Conservation (phyloP, 352 stramenopile genomes). For the Bremia lactucae region DNA sequence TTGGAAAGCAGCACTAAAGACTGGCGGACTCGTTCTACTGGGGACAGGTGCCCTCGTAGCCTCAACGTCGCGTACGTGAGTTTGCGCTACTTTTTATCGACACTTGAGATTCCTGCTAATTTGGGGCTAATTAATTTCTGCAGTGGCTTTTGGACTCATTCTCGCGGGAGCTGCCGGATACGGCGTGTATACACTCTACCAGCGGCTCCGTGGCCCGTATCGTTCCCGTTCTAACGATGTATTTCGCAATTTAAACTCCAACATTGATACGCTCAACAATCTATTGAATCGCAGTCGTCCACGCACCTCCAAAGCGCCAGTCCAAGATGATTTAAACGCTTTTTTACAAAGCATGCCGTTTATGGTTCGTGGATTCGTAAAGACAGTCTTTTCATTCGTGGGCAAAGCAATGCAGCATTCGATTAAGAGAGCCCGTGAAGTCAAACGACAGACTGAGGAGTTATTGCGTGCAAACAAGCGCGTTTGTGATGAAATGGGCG, state of each 20-base stretch:
- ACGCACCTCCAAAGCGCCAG: slow-evolving; percentile 7
- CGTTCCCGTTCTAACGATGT: slow-evolving; percentile 22
- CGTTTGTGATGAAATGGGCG: slow-evolving; percentile 41
- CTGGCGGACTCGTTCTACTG: slow-evolving; percentile 45
- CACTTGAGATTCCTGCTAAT: too few relatives aligned
- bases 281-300: slow-evolving; percentile 30
- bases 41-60: slow-evolving; percentile 45
- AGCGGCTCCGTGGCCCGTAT: slow-evolving; percentile 42
- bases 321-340: slow-evolving; percentile 35
- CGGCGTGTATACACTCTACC: slow-evolving; percentile 65
- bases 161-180: slow-evolving; percentile 56
- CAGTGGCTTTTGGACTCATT: slow-evolving; percentile 65
- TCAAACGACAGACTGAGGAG: slow-evolving; percentile 43
- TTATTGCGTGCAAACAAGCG: slow-evolving; percentile 37
- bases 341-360: slow-evolving; percentile 49
- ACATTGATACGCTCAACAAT: slow-evolving; percentile 37
- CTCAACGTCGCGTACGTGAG: slow-evolving; percentile 46
- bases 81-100: not conserved
- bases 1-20: slow-evolving; percentile 49
- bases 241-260: slow-evolving; percentile 31
- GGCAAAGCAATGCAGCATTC: slow-evolving; percentile 49
- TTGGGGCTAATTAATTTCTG: too few relatives aligned
- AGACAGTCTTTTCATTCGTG: slow-evolving; percentile 57
- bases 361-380: slow-evolving; percentile 47
- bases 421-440: slow-evolving; percentile 46